Conservation (phyloP, 169 alveolate genomes). For the Babesia divergens region DNA sequence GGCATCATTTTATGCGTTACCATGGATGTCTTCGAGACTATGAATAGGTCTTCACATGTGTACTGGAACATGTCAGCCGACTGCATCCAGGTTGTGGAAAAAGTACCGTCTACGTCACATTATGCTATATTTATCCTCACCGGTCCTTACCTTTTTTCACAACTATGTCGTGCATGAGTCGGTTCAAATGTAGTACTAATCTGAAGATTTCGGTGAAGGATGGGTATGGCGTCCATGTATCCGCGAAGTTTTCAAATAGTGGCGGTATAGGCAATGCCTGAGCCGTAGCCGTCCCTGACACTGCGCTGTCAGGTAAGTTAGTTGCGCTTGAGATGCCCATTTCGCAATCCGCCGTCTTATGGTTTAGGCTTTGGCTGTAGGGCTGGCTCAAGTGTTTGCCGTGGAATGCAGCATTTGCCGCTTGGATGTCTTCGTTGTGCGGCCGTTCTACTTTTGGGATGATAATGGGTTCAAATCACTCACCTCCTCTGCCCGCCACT, state of each 20-base stretch:
- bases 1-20: conserved; percentile 27
- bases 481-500: no score
- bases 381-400: no score
- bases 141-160: conserved; percentile 12
- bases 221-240: conserved; percentile 11
- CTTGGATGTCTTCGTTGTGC: no score
- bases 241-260: not conserved
- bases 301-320: no score
- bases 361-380: no score
- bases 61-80: conserved; percentile 63
- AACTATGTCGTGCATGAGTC: not conserved
- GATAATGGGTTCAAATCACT: no score
- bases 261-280: no score
- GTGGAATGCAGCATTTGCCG: no score
- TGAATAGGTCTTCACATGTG: conserved; percentile 67
- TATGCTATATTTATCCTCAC: not conserved
- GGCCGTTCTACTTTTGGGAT: no score
- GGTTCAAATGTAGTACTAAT: not conserved
- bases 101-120: conserved; percentile 54
- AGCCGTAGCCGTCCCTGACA: no score
- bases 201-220: not conserved
- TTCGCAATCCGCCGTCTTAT: no score
- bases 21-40: conserved; percentile 29
- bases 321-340: no score
- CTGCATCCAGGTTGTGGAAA: conserved; percentile 62